A percentile compares a stretch with the other conserved stretches of the same genome.
Conservation (phyloP, 345 rosid genomes). For the Salix caprea region DNA sequence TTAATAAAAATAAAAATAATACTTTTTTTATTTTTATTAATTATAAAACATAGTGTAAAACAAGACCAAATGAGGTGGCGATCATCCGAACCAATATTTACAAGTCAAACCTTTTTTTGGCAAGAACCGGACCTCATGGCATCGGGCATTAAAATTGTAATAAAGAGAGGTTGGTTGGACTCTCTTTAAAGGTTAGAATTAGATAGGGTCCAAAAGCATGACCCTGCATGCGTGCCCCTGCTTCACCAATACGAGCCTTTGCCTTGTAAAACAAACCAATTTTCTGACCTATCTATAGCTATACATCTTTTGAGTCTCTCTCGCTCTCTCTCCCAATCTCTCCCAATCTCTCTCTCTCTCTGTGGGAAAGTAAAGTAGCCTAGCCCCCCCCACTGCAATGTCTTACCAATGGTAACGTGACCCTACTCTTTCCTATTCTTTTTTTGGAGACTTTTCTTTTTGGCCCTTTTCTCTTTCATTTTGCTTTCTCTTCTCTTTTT, state of each 20-base stretch:
- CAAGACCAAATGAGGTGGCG: too few relatives aligned
- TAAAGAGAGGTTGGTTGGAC: background rate
- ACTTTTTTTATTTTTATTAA: too few relatives aligned
- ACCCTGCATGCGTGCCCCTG: conserved; percentile 33
- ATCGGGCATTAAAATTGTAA: background rate
- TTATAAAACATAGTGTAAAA: too few relatives aligned
- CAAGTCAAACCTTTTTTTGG: conserved; percentile 52
- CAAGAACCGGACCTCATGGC: conserved; percentile 7
- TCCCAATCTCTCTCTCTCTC: background rate
- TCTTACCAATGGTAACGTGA: conserved; percentile 1
- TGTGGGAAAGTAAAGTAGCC: conserved; percentile 4
- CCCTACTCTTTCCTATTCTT: conserved; percentile 18
- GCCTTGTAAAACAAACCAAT: conserved; percentile 15
- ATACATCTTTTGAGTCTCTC: conserved; percentile 19
- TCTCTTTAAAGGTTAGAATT: background rate
- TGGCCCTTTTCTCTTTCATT: conserved; percentile 11
- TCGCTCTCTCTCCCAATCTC: background rate
- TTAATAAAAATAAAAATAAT: too few relatives aligned
- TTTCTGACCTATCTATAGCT: conserved; percentile 4
- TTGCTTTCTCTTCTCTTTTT: conserved; percentile 25
- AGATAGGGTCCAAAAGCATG: conserved; percentile 14
- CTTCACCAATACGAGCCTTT: background rate
- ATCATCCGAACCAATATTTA: background rate
- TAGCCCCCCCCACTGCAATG: background rate
- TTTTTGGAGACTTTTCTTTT: conserved; percentile 16